phyloP scores from a whole-genome alignment of 768 basidiomycete species.

The Boletus edulis region DNA sequence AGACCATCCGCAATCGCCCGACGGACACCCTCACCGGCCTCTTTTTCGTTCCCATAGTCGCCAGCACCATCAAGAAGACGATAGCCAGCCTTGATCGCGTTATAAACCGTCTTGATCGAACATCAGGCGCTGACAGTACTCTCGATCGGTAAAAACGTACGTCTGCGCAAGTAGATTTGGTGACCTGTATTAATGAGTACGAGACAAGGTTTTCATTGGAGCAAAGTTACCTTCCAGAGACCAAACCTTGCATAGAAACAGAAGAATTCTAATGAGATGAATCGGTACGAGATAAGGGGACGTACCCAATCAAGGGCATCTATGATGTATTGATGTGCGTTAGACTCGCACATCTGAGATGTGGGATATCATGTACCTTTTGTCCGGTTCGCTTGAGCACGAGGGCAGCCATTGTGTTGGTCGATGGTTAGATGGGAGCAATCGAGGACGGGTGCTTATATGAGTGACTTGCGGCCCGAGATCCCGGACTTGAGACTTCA shows the following conservation, averaged over 20 bases:
- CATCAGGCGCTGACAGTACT: neutral
- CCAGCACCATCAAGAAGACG: slow-evolving; percentile 84
- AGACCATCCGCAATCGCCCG: slow-evolving; percentile 79
- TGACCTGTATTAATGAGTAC: slow-evolving; percentile 42
- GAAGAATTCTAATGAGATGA: neutral
- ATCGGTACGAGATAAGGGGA: slow-evolving; percentile 4
- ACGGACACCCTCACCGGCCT: slow-evolving; percentile 74
- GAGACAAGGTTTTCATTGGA: neutral
- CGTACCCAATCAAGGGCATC: slow-evolving; percentile 72
- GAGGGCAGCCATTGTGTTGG: slow-evolving; percentile 46
- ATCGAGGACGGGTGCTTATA: neutral
- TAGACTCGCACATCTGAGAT: neutral
- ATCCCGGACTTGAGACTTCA: no score
- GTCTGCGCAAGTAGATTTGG: slow-evolving; percentile 57
- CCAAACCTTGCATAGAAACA: slow-evolving; percentile 49
- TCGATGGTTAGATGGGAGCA: slow-evolving; percentile 8
- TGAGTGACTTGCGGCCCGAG: slow-evolving; percentile 10
- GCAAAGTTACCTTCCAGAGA: slow-evolving; percentile 59
- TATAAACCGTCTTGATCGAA: slow-evolving; percentile 63
- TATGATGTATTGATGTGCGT: slow-evolving; percentile 23
- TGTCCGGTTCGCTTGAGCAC: slow-evolving; percentile 57
- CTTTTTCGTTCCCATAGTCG: slow-evolving; percentile 89
- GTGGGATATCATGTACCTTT: slow-evolving; percentile 42
- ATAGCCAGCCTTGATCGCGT: slow-evolving; percentile 83
- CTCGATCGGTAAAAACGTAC: slow-evolving; percentile 33